A percentile compares a stretch with the other conserved stretches of the same genome.
Conservation (phyloP, 2,329 filamentous ascomycete species). For the Pestalotiopsis fici region DNA sequence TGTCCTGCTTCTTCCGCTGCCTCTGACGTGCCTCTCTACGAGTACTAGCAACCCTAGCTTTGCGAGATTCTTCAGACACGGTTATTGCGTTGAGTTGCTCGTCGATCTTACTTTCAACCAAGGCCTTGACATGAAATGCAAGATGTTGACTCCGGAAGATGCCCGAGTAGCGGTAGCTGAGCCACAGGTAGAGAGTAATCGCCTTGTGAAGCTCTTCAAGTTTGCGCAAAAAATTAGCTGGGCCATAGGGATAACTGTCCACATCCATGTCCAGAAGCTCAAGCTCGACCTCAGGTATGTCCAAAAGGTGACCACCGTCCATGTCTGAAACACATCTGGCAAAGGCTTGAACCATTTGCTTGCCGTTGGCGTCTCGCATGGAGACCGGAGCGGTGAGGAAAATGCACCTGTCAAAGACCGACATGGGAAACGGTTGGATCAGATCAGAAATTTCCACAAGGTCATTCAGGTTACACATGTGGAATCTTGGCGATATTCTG, state of each 20-base stretch:
- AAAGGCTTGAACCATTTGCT: slow-evolving; percentile 59
- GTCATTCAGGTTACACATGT: slow-evolving; percentile 66
- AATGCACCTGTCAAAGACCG: slow-evolving; percentile 72
- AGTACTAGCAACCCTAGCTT: slow-evolving; percentile 28
- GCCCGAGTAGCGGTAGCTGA: slow-evolving; percentile 84
- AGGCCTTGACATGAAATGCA: slow-evolving; percentile 75
- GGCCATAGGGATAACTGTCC: slow-evolving; percentile 28
- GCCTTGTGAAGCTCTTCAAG: slow-evolving; percentile 81
- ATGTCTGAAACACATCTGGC: slow-evolving; percentile 71
- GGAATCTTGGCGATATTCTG: slow-evolving; percentile 65
- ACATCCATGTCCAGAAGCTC: slow-evolving; percentile 71
- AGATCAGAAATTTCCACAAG: slow-evolving; percentile 69
- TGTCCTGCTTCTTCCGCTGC: slow-evolving; percentile 16
- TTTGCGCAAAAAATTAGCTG: slow-evolving; percentile 60
- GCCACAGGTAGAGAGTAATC: slow-evolving; percentile 87
- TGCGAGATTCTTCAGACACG: slow-evolving; percentile 36
- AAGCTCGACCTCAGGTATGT: slow-evolving; percentile 70
- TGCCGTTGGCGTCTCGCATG: slow-evolving; percentile 49
- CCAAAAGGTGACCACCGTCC: slow-evolving; percentile 66
- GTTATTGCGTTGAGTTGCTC: slow-evolving; percentile 60
- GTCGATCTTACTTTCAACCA: slow-evolving; percentile 78
- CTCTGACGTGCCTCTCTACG: slow-evolving; percentile 21
- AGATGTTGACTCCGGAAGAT: slow-evolving; percentile 75
- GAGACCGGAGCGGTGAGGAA: slow-evolving; percentile 72
- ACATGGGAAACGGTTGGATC: slow-evolving; percentile 72